phyloP scores from a whole-genome alignment of 2,329 filamentous ascomycete species.

The Pseudocercospora pini-densiflorae region DNA sequence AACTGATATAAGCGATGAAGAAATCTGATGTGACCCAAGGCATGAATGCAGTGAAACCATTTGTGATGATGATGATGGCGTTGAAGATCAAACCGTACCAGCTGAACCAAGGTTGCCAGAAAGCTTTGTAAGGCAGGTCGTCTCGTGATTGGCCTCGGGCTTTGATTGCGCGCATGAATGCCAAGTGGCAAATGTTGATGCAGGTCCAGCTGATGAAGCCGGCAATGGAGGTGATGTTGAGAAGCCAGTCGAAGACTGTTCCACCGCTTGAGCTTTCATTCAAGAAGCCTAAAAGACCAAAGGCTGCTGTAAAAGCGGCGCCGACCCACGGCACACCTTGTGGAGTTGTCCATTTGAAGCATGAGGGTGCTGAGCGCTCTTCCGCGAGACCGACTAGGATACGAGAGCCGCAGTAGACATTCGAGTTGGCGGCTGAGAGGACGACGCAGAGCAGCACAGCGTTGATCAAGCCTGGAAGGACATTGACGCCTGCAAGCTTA shows the following conservation, averaged over 20 bases:
- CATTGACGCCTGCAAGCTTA: conserved; percentile 62
- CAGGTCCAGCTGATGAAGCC: conserved; percentile 75
- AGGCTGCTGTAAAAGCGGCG: conserved; percentile 66
- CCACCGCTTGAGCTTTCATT: conserved; percentile 72
- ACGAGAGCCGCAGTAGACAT: conserved; percentile 70
- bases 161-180: conserved; percentile 70
- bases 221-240: conserved; percentile 73
- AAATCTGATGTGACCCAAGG: conserved; percentile 73
- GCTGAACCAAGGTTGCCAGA: conserved; percentile 72
- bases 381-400: conserved; percentile 71
- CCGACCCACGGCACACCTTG: conserved; percentile 76
- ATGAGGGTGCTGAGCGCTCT: conserved; percentile 57
- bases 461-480: conserved; percentile 70
- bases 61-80: conserved; percentile 73
- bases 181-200: conserved; percentile 72
- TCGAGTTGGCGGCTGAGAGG: conserved; percentile 71
- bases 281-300: conserved; percentile 74
- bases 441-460: conserved; percentile 71
- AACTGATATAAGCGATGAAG: conserved; percentile 74
- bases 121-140: conserved; percentile 70
- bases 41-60: conserved; percentile 77
- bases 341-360: conserved; percentile 62
- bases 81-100: conserved; percentile 69
- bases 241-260: conserved; percentile 74
- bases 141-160: conserved; percentile 71